Conservation (phyloP, 257 asterid species). For the Knoxia roxburghii region DNA sequence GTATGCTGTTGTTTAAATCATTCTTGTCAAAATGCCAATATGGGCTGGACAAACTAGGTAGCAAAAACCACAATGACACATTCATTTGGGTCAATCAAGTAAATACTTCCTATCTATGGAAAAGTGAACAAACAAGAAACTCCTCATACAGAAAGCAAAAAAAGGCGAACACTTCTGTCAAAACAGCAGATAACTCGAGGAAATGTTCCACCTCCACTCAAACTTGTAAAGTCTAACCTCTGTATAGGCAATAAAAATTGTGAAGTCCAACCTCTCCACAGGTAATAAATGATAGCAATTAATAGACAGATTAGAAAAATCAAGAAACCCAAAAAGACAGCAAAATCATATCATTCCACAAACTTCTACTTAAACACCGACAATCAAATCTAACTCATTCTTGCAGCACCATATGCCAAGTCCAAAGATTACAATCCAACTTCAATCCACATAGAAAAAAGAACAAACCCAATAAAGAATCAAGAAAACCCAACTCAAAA, state of each 20-base stretch:
- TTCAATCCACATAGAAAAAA: neutral
- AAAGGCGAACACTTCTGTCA: neutral
- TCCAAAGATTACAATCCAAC: slow-evolving; percentile 2
- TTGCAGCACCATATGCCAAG: neutral
- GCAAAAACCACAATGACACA: neutral
- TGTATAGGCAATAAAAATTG: neutral
- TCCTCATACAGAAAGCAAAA: neutral
- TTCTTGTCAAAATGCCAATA: slow-evolving; percentile 5
- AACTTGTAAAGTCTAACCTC: neutral
- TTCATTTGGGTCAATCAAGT: neutral
- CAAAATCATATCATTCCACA: neutral
- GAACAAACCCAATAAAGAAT: neutral
- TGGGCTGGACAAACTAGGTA: neutral
- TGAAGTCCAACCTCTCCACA: neutral
- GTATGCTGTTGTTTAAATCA: too few relatives aligned
- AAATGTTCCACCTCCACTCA: neutral
- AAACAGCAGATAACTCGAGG: neutral
- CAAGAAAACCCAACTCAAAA: slow-evolving; percentile 7
- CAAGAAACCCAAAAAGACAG: neutral
- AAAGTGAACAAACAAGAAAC: neutral
- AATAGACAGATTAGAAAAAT: neutral
- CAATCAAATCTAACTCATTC: slow-evolving; percentile 4
- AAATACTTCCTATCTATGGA: neutral
- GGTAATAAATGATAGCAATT: neutral
- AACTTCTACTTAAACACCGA: neutral